Conservation (phyloP, 2,329 filamentous ascomycete genomes). For the Penicillium sp. region DNA sequence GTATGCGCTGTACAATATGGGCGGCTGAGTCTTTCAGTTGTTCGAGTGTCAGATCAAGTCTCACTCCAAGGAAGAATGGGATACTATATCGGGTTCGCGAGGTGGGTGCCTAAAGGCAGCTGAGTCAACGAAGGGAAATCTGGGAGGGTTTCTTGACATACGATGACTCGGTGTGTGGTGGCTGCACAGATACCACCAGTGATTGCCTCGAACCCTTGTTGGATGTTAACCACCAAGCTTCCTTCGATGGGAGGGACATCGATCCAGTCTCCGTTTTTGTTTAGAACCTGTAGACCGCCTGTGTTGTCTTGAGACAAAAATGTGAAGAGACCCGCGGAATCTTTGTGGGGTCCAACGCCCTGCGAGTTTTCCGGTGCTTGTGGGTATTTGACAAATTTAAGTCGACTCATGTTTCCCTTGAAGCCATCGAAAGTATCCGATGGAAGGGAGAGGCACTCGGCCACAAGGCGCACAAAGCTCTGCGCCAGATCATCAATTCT, state of each 20-base stretch:
- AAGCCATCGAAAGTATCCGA: constrained; percentile 53
- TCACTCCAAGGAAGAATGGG: constrained; percentile 59
- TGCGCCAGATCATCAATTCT: constrained; percentile 51
- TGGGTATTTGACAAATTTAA: constrained; percentile 61
- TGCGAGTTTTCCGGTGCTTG: constrained; percentile 44
- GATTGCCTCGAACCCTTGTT: constrained; percentile 58
- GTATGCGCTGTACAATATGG: constrained; percentile 34
- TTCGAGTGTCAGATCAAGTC: constrained; percentile 52
- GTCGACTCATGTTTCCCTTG: constrained; percentile 49
- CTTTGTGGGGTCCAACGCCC: constrained; percentile 61
- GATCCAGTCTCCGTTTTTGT: constrained; percentile 49
- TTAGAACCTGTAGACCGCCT: constrained; percentile 51
- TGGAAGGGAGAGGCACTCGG: constrained; percentile 55
- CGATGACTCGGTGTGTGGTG: constrained; percentile 40
- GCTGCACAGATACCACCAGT: constrained; percentile 56
- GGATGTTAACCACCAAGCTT: constrained; percentile 50
- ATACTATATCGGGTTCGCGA: constrained; percentile 45
- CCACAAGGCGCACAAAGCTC: constrained; percentile 56
- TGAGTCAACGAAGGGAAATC: not conserved
- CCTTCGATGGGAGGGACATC: constrained; percentile 46
- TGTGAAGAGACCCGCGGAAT: constrained; percentile 51
- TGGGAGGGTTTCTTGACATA: constrained; percentile 13
- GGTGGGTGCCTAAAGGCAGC: constrained; percentile 37
- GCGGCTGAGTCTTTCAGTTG: constrained; percentile 32
- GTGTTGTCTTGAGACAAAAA: constrained; percentile 45